Base-by-base conservation (phyloP, 106 monocot species). In the Agapanthus africanus region DNA sequence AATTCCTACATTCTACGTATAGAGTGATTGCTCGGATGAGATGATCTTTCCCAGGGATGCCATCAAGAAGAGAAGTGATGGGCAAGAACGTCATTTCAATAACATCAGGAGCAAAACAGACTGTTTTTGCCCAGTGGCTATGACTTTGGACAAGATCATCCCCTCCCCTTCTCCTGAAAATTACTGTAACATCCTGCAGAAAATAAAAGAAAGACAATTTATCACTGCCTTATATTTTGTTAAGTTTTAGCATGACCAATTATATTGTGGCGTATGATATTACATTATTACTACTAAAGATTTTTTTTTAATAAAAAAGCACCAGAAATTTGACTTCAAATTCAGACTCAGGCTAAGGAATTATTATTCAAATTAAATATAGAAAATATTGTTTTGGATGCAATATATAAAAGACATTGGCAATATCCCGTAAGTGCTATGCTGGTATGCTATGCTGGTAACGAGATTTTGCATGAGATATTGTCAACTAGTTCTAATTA, bases 121-220 rank as follows among this genome's bases (percentile, higher is more conserved):
- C 74, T 19, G 94, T 94, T 73, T 68, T 73, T 50, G 76, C 69
- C 94, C 94, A 94, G 4, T 87, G 68, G 11, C 13, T 68, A 57
- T 94, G 87, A 63, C 74, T 80, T 62, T 90, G 84, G 10, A 94
- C 69, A 37, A 94, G 79, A 77, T 94, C 94, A 70, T 94, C 68
- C 0, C 94, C 94, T 75, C 90, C 90, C 59, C 90, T 84, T 52
- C 94, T 87, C 73, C 90, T 90, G 67, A 94, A 94, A 68, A 94
- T 94, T 13, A 94, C 83, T 30, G 90, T 85, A 35, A 90, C 78
- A 81, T 94, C 94, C 90, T 94, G 84, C 77, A 87, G 42, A 25
- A 73, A 38, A 60, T 40, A 4, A 27, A 66, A 66, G 40, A n/a
- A 41, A 4, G 30, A 57, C 56, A 6, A 34, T n/a, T n/a, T n/a